Evolutionary conservation across 1,284 basidiomycete species (phyloP).

Genomic region (Tilletia indica): DNA sequence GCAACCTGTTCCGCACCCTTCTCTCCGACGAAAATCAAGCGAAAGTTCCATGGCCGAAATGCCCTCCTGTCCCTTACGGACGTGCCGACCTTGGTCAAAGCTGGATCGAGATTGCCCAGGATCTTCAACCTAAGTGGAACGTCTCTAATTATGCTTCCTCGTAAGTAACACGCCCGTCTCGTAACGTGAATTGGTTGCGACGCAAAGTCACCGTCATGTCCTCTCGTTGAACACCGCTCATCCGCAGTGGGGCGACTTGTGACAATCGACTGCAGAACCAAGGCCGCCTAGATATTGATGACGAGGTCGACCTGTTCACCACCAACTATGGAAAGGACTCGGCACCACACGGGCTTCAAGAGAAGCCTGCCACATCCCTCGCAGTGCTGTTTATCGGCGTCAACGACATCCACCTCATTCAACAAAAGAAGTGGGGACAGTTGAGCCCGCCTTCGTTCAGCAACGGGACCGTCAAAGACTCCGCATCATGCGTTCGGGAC

Average conservation of each 20-base stretch:
- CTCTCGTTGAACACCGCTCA: background rate
- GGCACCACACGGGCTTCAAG: background rate
- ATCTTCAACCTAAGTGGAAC: background rate
- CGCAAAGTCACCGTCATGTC: background rate
- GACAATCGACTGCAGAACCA: background rate
- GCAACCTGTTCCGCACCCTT: background rate
- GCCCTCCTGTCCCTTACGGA: background rate
- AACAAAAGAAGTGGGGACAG: background rate
- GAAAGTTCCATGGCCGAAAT: background rate
- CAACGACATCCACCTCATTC: background rate
- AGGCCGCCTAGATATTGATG: background rate
- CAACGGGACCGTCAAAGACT: background rate
- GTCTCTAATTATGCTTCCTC: background rate
- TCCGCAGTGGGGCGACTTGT: background rate
- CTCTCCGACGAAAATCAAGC: background rate
- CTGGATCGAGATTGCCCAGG: background rate
- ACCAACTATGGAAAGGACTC: background rate
- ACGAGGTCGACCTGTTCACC: background rate
- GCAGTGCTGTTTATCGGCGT: background rate
- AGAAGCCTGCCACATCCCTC: background rate
- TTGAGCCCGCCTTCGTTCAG: background rate
- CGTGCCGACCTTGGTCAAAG: background rate
- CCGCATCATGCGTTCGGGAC: background rate
- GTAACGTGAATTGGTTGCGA: background rate
- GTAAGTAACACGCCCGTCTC: background rate